Base-by-base conservation (phyloP, 305 asterid genomes). In the Striga hermonthica region DNA sequence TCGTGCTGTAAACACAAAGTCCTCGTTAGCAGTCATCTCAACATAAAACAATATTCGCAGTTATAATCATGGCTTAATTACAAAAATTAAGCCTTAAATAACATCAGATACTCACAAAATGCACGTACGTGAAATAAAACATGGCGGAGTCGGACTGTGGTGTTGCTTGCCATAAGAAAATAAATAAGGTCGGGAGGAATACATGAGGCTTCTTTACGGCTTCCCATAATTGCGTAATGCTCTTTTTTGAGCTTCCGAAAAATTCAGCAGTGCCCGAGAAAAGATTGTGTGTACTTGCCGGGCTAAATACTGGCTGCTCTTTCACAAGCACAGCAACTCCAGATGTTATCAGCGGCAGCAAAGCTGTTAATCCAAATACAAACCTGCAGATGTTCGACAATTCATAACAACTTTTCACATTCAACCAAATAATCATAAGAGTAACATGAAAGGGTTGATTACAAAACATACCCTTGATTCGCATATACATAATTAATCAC, bases 61-160 rank as follows among this genome's bases (percentile, higher is more conserved):
- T 41, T 41, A 1, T 6, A 41, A 41, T 5, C 0, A 41, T 6
- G 10, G 47, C 47, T 41, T 41, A 8, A 48, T 48, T 12, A 16
- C 7, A 48, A 48, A 4, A 0, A 48, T 63, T 55, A 55, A 70
- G 7, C 48, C 34, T 34, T 57, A 28, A 44, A 60, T 16, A 12
- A 53, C 16, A 62, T 35, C 39, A 67, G 65, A 60, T 58, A 54
- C 61, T 67, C 70, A 45, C 50, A 64, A 34, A 66, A 75, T 56
- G 44, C 10, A 78, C 98, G 12, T 90, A 90, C 97, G 84, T 90
- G 88, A 93, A 93, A 81, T 83, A 93, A 68, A 93, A 93, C 98
- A 93, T 90, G 74, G 97, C 97, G n/a, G 96, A 89, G 68, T 93
- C 98, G 8, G 98, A 93, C 50, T 88, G 96, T 4, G 98, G 98